A percentile compares a stretch with the other conserved stretches of the same genome.
These are phyloP conservation scores for Cladorrhinum sp. DNA, from an alignment of 2,329 filamentous ascomycete genomes.

Conservation along the genomic window DNA sequence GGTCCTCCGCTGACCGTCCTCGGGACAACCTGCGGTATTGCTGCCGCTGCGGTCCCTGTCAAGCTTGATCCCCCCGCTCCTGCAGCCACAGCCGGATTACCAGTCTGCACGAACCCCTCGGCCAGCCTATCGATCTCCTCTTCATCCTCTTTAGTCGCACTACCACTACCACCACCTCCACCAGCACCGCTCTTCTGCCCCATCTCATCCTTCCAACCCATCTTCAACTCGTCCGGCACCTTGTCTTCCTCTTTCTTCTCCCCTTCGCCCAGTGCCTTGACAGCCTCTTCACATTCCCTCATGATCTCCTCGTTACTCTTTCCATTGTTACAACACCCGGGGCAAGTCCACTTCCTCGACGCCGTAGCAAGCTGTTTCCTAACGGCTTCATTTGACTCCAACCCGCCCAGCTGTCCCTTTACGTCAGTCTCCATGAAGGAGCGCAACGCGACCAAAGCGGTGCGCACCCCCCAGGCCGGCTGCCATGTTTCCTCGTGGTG, in stretches of 20 bases:
- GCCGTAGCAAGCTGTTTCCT: constrained; percentile 67
- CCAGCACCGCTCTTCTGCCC: background rate
- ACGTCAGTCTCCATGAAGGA: constrained; percentile 93
- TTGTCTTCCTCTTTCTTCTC: constrained; percentile 43
- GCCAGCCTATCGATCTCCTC: constrained; percentile 49
- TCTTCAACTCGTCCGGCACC: constrained; percentile 54
- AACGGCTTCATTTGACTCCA: constrained; percentile 70
- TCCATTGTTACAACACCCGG: constrained; percentile 62
- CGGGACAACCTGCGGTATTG: constrained; percentile 18
- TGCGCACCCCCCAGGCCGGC: constrained; percentile 94
- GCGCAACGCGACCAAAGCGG: constrained; percentile 74
- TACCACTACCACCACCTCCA: too few species aligned
- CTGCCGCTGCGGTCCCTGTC: constrained; percentile 5
- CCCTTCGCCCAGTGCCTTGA: constrained; percentile 11
- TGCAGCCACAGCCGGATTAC: constrained; percentile 19
- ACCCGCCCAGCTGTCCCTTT: constrained; percentile 82
- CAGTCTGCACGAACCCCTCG: constrained; percentile 58
- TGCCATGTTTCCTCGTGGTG: constrained; percentile 99
- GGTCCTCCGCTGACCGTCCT: constrained; percentile 15
- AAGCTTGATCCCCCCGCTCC: background rate
- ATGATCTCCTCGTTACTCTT: constrained; percentile 73
- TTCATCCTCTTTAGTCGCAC: constrained; percentile 35
- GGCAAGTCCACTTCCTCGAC: constrained; percentile 64
- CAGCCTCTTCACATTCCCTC: constrained; percentile 59
- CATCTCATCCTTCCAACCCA: constrained; percentile 74